Base-by-base conservation (phyloP, 148 eudicot species). In the Spergularia bocconei region DNA sequence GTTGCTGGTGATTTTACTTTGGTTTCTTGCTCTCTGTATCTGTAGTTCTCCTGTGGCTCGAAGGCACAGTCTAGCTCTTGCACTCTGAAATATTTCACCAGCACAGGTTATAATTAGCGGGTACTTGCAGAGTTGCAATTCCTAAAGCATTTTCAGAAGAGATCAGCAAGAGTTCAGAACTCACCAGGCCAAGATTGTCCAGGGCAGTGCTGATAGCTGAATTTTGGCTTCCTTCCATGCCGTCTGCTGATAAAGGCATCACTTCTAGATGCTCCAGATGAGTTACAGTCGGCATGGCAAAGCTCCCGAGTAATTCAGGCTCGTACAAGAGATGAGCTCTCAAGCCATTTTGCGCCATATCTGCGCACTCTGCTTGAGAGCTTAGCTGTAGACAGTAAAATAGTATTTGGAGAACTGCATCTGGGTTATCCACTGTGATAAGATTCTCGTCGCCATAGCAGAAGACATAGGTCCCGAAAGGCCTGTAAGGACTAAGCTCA, bases 41-140 rank as follows among this genome's bases (percentile, higher is more conserved):
- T 88, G 86, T 59, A 87, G 75, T 73, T 87, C 93, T 60, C 93
- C 97, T 63, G 97, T 91, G 13, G 98, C 98, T 62, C 92, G 87
- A 55, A 94, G 86, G 67, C 91, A 88, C 57, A 94, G 71, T 76
- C 96, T 80, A n/a, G 93, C 97, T 85, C 79, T 80, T 53, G 87
- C 78, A 80, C 90, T 91, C 98, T 90, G 89, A 60, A 71, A 84
- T 52, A 66, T 67, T 70, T 39, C 61, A 70, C 41, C 38, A 52
- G 62, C 66, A 69, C 68, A 67, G 67, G 20, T 82, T 29, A 29
- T 29, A 29, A 29, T 29, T 38, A 71, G 80, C 50, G 39, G 5
- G 21, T 53, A 39, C 13, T 13, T 6, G 48, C 8, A 44, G 10
- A 44, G 48, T 44, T 44, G 48, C 48, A 44, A 10, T 6, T 0